Evolutionary conservation across 2,329 filamentous ascomycete genomes (phyloP), one percentile per base, ranked within the genome.

Genomic region (Mariannaea sp.): DNA sequence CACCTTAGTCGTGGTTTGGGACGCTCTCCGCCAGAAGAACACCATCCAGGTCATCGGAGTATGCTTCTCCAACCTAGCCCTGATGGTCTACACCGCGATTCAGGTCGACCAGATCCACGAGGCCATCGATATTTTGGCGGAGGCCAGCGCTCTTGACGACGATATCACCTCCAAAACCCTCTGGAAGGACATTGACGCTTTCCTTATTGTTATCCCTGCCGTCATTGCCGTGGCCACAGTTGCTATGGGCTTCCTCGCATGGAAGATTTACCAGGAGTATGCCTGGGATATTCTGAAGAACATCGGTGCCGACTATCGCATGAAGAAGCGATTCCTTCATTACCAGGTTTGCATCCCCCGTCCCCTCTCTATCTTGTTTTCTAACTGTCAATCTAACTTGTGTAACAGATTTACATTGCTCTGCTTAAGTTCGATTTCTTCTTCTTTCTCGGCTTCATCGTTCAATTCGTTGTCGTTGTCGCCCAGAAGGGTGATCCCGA

Each of bases 231-330:
- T 95, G 24, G 84, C 84, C 24, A 93, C 89, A 3, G 59, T 92
- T 5, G 68, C 85, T 47, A 86, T 97, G 80, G 80, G 80, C 12
- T 88, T 91, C 57, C 78, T 92, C 45, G 86, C 93, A 2, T 97
- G 92, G 89, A 97, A 96, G 76, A 81, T 99, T 26, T 97, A 99
- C 71, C 92, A 96, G 69, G 93, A 97, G 72, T 99, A 99, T 73
- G 93, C 94, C 9, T 99, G 94, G 94, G 94, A 94, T 53, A 99
- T 99, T 68, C 92, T 99, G 75, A 99, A 99, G 80, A 92, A 96
- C 73, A 99, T 99, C 70, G 96, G 92, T 69, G 94, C 94, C 45
- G 94, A 99, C 77, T 84, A 97, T 70, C 86, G 92, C 66, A 91
- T 99, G 88, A 97, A 97, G 82, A 88, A 92, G 75, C 87, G 94